Evolutionary conservation across 2,329 filamentous ascomycete genomes (phyloP), one percentile per base, ranked within the genome.

Genomic region (Colletotrichum sp.): DNA sequence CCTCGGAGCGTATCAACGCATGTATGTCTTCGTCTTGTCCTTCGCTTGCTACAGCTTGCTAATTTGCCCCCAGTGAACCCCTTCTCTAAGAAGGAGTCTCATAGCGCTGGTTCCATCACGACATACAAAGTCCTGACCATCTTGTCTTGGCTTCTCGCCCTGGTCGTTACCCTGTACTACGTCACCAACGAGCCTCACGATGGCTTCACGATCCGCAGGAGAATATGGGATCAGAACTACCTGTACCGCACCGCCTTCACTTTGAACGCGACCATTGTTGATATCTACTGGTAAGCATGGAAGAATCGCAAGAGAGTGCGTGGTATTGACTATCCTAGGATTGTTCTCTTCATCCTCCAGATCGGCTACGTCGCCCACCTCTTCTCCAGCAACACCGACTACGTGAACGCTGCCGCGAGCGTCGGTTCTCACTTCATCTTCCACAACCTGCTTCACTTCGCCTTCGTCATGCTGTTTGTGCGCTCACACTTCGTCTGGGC

Each of bases 381-480:
- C 79, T 98, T 95, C 88, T 93, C 92, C 63, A 87, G 88, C 79
- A 91, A 93, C 79, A 82, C 88, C 62, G 90, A 91, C 32, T 88
- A 91, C 69, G 91, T 95, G 78, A 90, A 91, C 76, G 90, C 92
- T 18, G 95, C 95, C 26, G 94, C 93, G 79, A 93, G 94, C 79
- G 93, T 98, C 16, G 95, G 95, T 77, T 90, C 92, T 79, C 95
- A 98, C 88, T 98, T 96, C 85, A 95, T 98, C 83, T 83, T 94
- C 80, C 94, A 95, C 89, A 98, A 98, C 85, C 87, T 98, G 57
- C 90, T 98, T 76, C 92, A 95, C 84, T 94, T 96, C 79, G 92
- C 91, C 79, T 98, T 96, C 84, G 91, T 98, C 80, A 92, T 96
- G 88, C 91, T 98, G 77, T 98, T 96, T 88, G 93, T 95, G 69